Evolutionary conservation across 176 grass and related monocot species (phyloP).

Genomic region (Guadua angustifolia): DNA sequence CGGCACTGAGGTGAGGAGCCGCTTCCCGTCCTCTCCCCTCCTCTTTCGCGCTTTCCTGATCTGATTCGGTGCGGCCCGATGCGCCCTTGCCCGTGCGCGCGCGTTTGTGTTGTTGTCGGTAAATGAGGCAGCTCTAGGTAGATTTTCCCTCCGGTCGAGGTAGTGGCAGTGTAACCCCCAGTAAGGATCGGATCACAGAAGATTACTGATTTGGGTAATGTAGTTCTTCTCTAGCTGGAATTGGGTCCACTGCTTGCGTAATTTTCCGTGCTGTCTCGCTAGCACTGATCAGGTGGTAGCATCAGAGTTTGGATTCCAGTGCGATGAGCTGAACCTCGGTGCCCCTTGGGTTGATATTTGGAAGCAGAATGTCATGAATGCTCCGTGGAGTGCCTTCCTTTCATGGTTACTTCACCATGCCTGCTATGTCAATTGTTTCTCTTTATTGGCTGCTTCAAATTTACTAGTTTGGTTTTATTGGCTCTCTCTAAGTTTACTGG

Average conservation of each 20-base stretch:
- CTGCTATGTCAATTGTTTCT: background rate
- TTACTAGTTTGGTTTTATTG: slow-evolving; percentile 44
- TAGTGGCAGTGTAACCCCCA: background rate
- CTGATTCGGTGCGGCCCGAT: background rate
- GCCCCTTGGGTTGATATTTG: background rate
- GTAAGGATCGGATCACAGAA: slow-evolving; percentile 2
- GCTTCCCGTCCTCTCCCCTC: background rate
- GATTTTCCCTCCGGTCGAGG: background rate
- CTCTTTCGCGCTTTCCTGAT: slow-evolving; percentile 35
- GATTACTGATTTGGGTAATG: slow-evolving; percentile 37
- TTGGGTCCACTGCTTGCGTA: background rate
- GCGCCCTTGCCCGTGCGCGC: background rate
- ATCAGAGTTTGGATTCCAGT: background rate
- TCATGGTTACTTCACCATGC: background rate
- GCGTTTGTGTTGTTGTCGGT: background rate
- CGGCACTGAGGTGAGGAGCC: slow-evolving; percentile 53
- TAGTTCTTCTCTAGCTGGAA: slow-evolving; percentile 36
- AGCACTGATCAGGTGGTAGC: background rate
- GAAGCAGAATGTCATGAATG: background rate
- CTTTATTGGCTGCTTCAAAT: slow-evolving; percentile 9
- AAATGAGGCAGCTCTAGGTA: background rate
- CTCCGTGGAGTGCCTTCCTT: slow-evolving; percentile 15
- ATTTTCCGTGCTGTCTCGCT: background rate
- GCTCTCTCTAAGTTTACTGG: slow-evolving; percentile 27
- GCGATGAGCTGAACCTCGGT: background rate